Evolutionary conservation across 2,329 filamentous ascomycete species (phyloP).

Genomic region (Hortaea werneckii): DNA sequence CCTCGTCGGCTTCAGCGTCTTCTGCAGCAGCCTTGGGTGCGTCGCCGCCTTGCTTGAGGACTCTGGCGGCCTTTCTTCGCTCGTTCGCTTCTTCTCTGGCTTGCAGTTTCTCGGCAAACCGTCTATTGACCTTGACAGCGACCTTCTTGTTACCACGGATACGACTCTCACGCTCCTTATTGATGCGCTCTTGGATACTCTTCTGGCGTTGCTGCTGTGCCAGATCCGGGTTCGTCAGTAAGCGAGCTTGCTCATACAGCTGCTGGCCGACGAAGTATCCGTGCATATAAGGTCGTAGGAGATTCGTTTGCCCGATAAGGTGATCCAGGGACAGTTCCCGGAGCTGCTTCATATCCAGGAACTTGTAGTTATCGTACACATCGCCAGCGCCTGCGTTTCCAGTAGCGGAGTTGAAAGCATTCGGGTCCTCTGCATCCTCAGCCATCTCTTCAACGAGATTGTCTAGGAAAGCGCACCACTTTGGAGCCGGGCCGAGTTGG

Average conservation of each 20-base stretch:
- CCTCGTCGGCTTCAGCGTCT: slow-evolving; percentile 49
- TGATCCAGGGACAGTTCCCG: slow-evolving; percentile 78
- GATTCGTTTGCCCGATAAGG: slow-evolving; percentile 77
- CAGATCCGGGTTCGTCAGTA: slow-evolving; percentile 88
- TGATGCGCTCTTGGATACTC: slow-evolving; percentile 86
- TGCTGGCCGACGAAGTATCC: slow-evolving; percentile 95
- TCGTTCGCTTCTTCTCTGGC: slow-evolving; percentile 60
- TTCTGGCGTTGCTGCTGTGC: slow-evolving; percentile 89
- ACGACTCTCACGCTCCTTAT: slow-evolving; percentile 89
- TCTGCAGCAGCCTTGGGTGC: slow-evolving; percentile 22
- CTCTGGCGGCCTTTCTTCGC: slow-evolving; percentile 34
- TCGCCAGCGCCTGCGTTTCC: slow-evolving; percentile 49
- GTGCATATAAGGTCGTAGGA: slow-evolving; percentile 95
- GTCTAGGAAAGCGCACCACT: slow-evolving; percentile 94
- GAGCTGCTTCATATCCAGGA: slow-evolving; percentile 80
- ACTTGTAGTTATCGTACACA: slow-evolving; percentile 99
- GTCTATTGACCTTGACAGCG: slow-evolving; percentile 77
- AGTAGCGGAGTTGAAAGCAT: slow-evolving; percentile 34
- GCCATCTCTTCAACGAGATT: slow-evolving; percentile 99
- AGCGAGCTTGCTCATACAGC: slow-evolving; percentile 84
- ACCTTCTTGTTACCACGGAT: slow-evolving; percentile 94
- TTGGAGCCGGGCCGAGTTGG: slow-evolving; percentile 82
- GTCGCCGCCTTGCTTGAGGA: slow-evolving; percentile 51
- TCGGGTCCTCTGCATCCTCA: slow-evolving; percentile 59
- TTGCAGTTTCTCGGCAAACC: slow-evolving; percentile 51